Evolutionary conservation across 129 eudicot species (phyloP), one percentile per base, ranked within the genome.

Genomic region (Saussurea involucrata): DNA sequence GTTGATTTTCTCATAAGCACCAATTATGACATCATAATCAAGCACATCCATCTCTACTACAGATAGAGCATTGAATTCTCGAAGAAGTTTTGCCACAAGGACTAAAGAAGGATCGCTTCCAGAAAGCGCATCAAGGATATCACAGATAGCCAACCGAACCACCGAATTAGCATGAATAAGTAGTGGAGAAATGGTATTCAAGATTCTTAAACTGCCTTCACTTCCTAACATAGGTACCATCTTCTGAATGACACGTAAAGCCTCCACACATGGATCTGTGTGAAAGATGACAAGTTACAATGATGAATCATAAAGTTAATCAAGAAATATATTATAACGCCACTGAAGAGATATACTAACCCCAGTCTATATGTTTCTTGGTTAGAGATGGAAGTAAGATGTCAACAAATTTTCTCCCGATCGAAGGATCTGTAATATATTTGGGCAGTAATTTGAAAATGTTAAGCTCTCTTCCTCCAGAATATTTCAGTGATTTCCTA

Each of bases 21-120:
- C 76, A 6, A 86, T 76, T 65, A 90, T 69, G 69, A 80, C 85
- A 73, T 94, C 98, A 86, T 87, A 91, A 87, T 94, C 98, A 80
- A 83, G 93, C 17, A 46, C 97, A 66, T 86, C 96, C 72, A 89
- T 87, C 84, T 92, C 96, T 82, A 83, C 73, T 8, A 78, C 72
- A 24, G 90, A 86, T 42, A 90, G 82, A 37, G 96, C 88, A 89
- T 89, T 94, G 55, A 94, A 81, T 75, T 89, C 95, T 32, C 85
- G 76, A 33, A 89, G 85, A 87, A 89, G 87, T 57, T 89, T 75
- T 34, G 93, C 98, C 93, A 86, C 85, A 53, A 32, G 32, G 29
- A 74, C 73, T 25, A 89, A 27, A 78, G 92, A 86, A 61, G 89
- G 67, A 85, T 94, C 93, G 73, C 33, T 83, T 46, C 34, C 79